Evolutionary conservation across 2,329 filamentous ascomycete species (phyloP), one percentile per base, ranked within the genome.

Genomic region (Pseudogymnoascus pannorum): DNA sequence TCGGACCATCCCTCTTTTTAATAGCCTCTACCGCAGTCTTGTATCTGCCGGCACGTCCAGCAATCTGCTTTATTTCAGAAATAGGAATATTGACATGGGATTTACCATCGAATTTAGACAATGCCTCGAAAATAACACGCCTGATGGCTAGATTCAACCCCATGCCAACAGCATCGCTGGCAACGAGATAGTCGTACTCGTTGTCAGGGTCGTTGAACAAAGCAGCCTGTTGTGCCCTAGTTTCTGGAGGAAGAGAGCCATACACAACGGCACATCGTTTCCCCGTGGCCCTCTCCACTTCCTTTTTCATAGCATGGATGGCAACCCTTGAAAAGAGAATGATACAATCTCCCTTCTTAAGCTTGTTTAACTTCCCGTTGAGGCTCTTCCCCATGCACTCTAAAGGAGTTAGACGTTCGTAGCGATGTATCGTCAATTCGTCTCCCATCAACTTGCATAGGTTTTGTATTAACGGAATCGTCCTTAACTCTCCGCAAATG

Each of bases 111-210:
- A 81, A 87, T 72, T 97, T 99, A 63, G 79, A 76, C 2, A 87
- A 81, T 0, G 87, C 81, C 69, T 96, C 91, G 66, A 99, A 94
- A 60, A 99, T 84, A 64, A 99, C 83, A 24, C 95, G 88, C 71
- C 92, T 94, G 72, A 97, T 91, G 74, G 86, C 92, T 72, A 99
- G 76, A 70, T 99, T 99, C 20, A 99, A 78, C 1, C 95, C 94
- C 93, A 99, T 97, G 36, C 94, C 94, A 64, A 99, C 93, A 54
- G 94, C 94, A 75, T 97, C 92, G 68, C 91, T 97, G 7, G 95
- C 94, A 24, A 94, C 92, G 5, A 99, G 79, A 68, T 87, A 95
- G 72, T 99, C 94, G 71, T 97, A 99, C 63, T 97, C 92, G 72
- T 95, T 99, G 71, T 96, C 75, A 0, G 92, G 92, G 65, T 97